Evolutionary conservation across 2,329 filamentous ascomycete species (phyloP), one percentile per base, ranked within the genome.

Genomic region (Calonectria ilicicola): DNA sequence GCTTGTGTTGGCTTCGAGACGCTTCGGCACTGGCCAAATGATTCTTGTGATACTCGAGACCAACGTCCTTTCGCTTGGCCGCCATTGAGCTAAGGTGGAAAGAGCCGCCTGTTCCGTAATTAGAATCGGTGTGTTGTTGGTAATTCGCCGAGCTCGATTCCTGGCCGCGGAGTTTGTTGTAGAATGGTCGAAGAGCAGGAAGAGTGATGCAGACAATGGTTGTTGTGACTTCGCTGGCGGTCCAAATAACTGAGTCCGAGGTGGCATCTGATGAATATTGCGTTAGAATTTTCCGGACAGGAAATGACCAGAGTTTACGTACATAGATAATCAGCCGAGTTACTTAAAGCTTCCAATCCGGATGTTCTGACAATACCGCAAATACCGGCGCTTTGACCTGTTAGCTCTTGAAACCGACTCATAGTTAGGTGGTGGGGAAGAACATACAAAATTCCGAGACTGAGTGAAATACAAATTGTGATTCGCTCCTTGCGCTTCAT

Each of bases 101-200:
- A 3, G 70, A 74, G 10, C 66, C 65, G 0, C 66, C 70, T 1
- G 62, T 62, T 26, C 56, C 46, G 32, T 71, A 75, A 6, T 38
- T 60, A 2, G 74, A 75, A 65, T 70, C 67, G 42, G 75, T 62
- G 65, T 76, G 72, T 14, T 74, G 74, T 21, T 63, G 69, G 26
- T 74, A 74, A 23, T 73, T 69, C 17, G 69, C 74, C 1, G 73
- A 75, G 60, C 70, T 75, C 15, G 73, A 75, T 14, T 73, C 72
- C 21, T 69, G 62, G 19, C 73, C 70, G 3, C 70, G 65, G 17
- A 76, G 12, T 44, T 72, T 75, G 62, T 73, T 72, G 42, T 71
- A 73, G 0, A 73, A 46, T 1, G 72, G 69, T 40, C 69, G 65
- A 5, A 74, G 65, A 1, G 69, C 72, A 7, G 72, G 72, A 14